Percentiles rank a stretch among this genome's conserved stretches.
These are phyloP conservation scores for Fusarium transvaalense DNA, from an alignment of 2,329 filamentous ascomycete genomes.

Conservation along the genomic window DNA sequence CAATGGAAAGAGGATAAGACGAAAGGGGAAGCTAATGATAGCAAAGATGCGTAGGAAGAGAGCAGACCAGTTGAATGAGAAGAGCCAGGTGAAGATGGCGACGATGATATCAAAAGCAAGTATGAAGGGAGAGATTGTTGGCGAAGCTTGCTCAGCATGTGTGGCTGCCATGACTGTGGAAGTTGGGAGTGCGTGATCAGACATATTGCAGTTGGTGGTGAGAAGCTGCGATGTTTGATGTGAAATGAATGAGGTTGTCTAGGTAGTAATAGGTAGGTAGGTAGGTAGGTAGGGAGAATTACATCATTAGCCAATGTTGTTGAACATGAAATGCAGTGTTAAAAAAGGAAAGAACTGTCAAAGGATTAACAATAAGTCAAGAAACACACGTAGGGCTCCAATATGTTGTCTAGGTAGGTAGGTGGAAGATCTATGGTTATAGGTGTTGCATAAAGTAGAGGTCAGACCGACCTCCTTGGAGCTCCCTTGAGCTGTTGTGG, in stretches of 20 bases:
- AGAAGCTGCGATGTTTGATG: constrained; percentile 4
- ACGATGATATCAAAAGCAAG: constrained; percentile 46
- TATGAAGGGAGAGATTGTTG: constrained; percentile 36
- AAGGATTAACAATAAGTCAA: not conserved
- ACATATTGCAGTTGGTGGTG: constrained; percentile 29
- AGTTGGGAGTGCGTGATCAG: constrained; percentile 27
- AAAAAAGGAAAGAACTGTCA: not conserved
- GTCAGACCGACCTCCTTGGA: not conserved
- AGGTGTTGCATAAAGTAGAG: not conserved
- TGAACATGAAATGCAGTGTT: not conserved
- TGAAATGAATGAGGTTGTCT: constrained; percentile 13
- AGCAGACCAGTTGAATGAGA: constrained; percentile 49
- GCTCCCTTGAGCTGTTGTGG: constrained; percentile 29
- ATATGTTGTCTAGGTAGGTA: not conserved
- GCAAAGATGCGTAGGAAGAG: constrained; percentile 42
- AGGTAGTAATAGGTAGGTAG: constrained; percentile 25
- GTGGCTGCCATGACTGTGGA: constrained; percentile 27
- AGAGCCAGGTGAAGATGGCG: constrained; percentile 46
- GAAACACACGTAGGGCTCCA: too few relatives aligned
- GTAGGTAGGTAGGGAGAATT: constrained; percentile 15
- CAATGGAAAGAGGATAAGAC: constrained; percentile 50
- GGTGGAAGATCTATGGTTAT: not conserved
- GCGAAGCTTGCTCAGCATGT: constrained; percentile 23
- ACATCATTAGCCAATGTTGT: constrained; percentile 29
- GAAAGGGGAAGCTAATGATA: constrained; percentile 50